Percentiles rank a stretch among this genome's conserved stretches.
phyloP scores from a whole-genome alignment of 352 stramenopile species.

The Pythium sukuiense region DNA sequence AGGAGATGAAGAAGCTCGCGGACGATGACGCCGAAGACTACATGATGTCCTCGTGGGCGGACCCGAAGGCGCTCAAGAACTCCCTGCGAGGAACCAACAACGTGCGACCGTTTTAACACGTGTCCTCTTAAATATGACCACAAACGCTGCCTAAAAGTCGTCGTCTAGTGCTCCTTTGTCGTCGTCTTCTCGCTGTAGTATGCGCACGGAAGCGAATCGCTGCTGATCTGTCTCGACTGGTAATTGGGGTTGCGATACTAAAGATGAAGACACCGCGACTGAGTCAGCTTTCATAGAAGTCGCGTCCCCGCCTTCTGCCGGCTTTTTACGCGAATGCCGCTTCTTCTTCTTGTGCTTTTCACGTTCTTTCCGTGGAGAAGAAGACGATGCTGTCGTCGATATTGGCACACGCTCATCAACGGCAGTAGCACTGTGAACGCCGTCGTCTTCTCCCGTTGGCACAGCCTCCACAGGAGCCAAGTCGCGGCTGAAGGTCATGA shows the following conservation, averaged over 20 bases:
- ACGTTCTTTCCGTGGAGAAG: constrained; percentile 10
- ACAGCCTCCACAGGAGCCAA: background rate
- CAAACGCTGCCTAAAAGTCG: constrained; percentile 22
- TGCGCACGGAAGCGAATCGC: constrained; percentile 4
- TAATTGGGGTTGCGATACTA: background rate
- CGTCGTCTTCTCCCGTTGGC: background rate
- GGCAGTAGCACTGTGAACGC: background rate
- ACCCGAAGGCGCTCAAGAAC: constrained; percentile 93
- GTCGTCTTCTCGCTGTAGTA: constrained; percentile 2
- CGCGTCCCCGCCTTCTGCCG: background rate
- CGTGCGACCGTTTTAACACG: constrained; percentile 73
- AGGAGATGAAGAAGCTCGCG: constrained; percentile 81
- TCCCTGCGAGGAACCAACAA: constrained; percentile 87
- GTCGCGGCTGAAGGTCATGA: background rate
- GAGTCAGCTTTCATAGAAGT: background rate
- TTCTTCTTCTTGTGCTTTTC: constrained; percentile 26
- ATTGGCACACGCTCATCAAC: background rate
- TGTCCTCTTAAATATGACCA: constrained; percentile 1
- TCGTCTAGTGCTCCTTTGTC: constrained; percentile 13
- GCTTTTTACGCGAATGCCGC: constrained; percentile 13
- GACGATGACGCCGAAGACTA: constrained; percentile 95
- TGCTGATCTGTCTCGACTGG: background rate
- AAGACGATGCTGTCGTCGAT: background rate
- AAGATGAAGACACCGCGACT: background rate
- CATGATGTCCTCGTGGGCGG: constrained; percentile 92